Base-by-base conservation (phyloP, 805 yeast genomes). In the Kuraishia hungarica region DNA sequence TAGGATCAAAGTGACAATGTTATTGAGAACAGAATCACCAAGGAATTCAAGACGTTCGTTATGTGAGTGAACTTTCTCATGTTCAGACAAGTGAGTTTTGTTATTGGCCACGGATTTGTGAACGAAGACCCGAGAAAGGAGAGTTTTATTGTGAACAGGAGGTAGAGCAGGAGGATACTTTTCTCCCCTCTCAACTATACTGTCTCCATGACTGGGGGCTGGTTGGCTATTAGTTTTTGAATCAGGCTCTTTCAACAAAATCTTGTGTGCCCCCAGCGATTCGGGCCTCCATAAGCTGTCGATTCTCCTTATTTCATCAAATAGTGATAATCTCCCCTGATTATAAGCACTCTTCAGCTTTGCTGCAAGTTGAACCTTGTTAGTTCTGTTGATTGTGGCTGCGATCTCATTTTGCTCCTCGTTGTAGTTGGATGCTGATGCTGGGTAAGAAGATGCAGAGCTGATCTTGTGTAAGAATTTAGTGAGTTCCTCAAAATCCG, bases 41-140 rank as follows among this genome's bases (percentile, higher is more conserved):
- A 89, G 72, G 64, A 90, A 93, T 71, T 93, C 98, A 22, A 91
- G 73, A 52, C 97, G 76, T 73, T 92, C 97, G 67, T 93, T 89
- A 62, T 89, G 92, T 1, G 84, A 72, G 53, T 76, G 72, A 24
- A 86, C 72, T 54, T 79, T 72, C 59, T 86, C 93, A 2, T 71
- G 67, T 52, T 77, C 80, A n/a, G 81, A 72, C 51, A 85, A 67
- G 59, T 80, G 81, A 4, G 80, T 67, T 58, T 80, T 79, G 59
- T 80, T 81, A 57, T 84, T 82, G 17, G 85, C 78, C 2, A 81
- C 73, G 0, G 97, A 91, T 60, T 84, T 84, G 67, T 93, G 97
- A 26, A 86, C 81, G 64, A 92, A 93, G 0, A 90, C 96, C 53
- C 87, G 78, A 6, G 84, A 82, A 58, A 77, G 74, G 11, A 91